Base-by-base conservation (phyloP, 495 filamentous ascomycete species). In the Talaromyces ruber region DNA sequence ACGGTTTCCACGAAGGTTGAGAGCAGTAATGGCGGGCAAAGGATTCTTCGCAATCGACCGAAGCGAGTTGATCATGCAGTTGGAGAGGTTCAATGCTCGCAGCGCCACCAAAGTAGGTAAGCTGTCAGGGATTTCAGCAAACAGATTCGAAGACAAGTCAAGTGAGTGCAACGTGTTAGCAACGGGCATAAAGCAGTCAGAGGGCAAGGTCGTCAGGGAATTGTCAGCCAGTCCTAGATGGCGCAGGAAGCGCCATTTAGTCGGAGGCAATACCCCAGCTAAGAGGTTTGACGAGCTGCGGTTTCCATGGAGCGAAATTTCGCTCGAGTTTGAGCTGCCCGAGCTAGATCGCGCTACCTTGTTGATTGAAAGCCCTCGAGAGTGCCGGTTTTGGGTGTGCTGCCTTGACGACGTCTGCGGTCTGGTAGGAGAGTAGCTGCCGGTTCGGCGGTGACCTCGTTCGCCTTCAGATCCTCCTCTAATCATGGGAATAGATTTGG, bases 61-160 rank as follows among this genome's bases (percentile, higher is more conserved):
- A 61, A 98, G 77, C 32, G 92, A 95, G 59, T 94, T 91, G 56
- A 98, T 96, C 93, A 98, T 97, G 81, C 94, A 97, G 68, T 92
- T 86, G 14, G 93, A 93, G 28, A 98, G 79, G 68, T 98, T 98
- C 53, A 98, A 75, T 25, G 94, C 92, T 53, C 91, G 84, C 24
- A 98, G 81, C 22, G 89, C 86, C 32, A 89, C 89, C 53, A 98
- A 77, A 14, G 83, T 87, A 39, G 92, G 86, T 34, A 98, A 74
- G 67, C 89, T 90, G 70, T 98, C 94, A 1, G 94, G 94, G 52
- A 97, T 88, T 67, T 97, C 90, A 0, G 85, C 85, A 68, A 98
- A 93, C 21, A 96, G 83, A 71, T 98, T 98, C 16, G 85, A 84
- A 0, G 93, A 98, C 29, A 98, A 78, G 72, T 98, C 94, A 39